These are phyloP conservation scores for Przewalskia tangutica DNA, from an alignment of 257 asterid genomes.

Conservation along the genomic window DNA sequence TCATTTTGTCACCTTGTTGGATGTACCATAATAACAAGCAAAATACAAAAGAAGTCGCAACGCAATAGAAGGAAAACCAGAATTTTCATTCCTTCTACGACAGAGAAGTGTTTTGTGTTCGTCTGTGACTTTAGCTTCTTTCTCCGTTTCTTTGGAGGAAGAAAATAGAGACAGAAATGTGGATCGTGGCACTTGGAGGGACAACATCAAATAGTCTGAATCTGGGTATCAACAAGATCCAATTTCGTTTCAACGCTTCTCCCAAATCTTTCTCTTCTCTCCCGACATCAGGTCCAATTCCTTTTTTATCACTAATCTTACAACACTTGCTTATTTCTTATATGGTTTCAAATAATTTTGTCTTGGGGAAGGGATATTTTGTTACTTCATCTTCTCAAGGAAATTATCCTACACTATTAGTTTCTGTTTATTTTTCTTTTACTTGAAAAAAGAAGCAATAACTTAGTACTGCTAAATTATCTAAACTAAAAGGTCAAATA, in stretches of 20 bases:
- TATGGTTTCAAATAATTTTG: neutral
- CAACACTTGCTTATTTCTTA: neutral
- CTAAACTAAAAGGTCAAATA: neutral
- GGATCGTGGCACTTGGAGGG: neutral
- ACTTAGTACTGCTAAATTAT: neutral
- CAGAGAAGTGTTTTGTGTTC: neutral
- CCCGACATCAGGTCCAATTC: neutral
- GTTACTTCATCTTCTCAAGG: neutral
- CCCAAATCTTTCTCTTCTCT: constrained; percentile 4
- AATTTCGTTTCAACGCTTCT: neutral
- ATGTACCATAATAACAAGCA: neutral
- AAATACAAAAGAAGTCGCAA: neutral
- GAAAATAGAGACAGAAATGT: neutral
- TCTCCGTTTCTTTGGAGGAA: neutral
- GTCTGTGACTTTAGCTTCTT: neutral
- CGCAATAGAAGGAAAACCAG: neutral
- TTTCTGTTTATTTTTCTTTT: neutral
- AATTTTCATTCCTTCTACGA: neutral
- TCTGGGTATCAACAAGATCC: neutral
- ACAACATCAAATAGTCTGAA: neutral
- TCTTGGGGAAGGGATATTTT: neutral
- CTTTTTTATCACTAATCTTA: neutral
- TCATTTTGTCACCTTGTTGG: neutral
- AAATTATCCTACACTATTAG: neutral
- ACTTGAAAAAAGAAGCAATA: neutral